phyloP scores from a whole-genome alignment of 192 early-diverging fungal species.

The Entomortierella parvispora region DNA sequence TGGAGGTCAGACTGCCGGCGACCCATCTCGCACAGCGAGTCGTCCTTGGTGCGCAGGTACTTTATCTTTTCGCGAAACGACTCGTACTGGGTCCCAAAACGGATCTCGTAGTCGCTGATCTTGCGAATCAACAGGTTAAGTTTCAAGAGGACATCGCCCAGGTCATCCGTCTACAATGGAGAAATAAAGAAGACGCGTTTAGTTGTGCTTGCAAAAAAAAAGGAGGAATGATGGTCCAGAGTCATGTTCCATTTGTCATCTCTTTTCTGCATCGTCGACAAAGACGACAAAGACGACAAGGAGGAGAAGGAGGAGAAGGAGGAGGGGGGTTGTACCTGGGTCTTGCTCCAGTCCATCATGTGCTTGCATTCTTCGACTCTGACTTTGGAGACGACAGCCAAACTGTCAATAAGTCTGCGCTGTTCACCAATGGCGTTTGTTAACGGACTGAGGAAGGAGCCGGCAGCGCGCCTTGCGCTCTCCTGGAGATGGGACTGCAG shows the following conservation, averaged over 20 bases:
- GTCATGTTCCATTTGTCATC: too few relatives aligned
- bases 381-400: slow-evolving; percentile 39
- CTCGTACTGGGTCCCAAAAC: slow-evolving; percentile 47
- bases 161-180: too few relatives aligned
- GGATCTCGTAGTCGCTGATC: slow-evolving; percentile 51
- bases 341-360: slow-evolving; percentile 50
- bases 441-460: slow-evolving; percentile 43
- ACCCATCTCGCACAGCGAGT: slow-evolving; percentile 52
- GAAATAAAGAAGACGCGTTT: not conserved
- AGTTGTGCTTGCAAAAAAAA: too few relatives aligned
- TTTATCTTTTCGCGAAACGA: slow-evolving; percentile 52
- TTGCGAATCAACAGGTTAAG: slow-evolving; percentile 50
- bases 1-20: slow-evolving; percentile 40
- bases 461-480: slow-evolving; percentile 46
- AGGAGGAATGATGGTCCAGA: too few relatives aligned
- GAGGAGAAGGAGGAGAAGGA: too few relatives aligned
- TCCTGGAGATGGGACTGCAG: slow-evolving; percentile 35
- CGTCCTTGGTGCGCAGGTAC: slow-evolving; percentile 50
- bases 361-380: slow-evolving; percentile 52
- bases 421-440: slow-evolving; percentile 53
- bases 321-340: slow-evolving; percentile 22
- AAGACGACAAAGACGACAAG: too few relatives aligned
- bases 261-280: too few relatives aligned
- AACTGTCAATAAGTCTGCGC: slow-evolving; percentile 37
- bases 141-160: slow-evolving; percentile 39